phyloP scores from a whole-genome alignment of 2,329 filamentous ascomycete genomes.

The Sporothrix schenckii region DNA sequence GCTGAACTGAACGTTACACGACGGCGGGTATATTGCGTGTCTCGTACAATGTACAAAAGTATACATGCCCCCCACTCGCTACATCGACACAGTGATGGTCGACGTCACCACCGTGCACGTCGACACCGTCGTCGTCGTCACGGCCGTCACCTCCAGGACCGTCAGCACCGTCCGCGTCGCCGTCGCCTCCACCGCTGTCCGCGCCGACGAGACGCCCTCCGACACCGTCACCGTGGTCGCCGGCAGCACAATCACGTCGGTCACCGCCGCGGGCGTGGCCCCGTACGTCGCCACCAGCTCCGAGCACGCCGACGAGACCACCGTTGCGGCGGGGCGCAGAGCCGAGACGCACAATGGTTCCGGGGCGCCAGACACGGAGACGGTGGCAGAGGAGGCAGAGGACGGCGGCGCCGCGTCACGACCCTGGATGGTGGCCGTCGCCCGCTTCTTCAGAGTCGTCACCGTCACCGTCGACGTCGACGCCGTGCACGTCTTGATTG shows the following conservation, averaged over 20 bases:
- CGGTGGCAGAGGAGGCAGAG: no score
- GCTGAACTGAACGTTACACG: no score
- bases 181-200: neutral
- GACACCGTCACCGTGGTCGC: neutral
- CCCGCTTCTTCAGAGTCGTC: neutral
- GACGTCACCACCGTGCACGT: slow-evolving; percentile 14
- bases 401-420: neutral
- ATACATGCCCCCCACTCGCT: neutral
- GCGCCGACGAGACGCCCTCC: neutral
- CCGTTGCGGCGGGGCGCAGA: neutral
- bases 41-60: neutral
- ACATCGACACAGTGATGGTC: neutral
- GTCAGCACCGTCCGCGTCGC: slow-evolving; percentile 10
- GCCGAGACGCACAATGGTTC: neutral
- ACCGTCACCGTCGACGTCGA: slow-evolving; percentile 12
- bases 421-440: neutral
- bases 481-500: slow-evolving; percentile 1
- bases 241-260: neutral
- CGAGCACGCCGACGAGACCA: neutral
- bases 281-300: slow-evolving; percentile 9
- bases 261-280: slow-evolving; percentile 6
- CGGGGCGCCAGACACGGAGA: neutral
- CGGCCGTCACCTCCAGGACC: neutral
- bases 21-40: no score
- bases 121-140: slow-evolving; percentile 18